These are phyloP conservation scores for Achaetomiella virescens DNA, from an alignment of 495 filamentous ascomycete species.

Conservation along the genomic window DNA sequence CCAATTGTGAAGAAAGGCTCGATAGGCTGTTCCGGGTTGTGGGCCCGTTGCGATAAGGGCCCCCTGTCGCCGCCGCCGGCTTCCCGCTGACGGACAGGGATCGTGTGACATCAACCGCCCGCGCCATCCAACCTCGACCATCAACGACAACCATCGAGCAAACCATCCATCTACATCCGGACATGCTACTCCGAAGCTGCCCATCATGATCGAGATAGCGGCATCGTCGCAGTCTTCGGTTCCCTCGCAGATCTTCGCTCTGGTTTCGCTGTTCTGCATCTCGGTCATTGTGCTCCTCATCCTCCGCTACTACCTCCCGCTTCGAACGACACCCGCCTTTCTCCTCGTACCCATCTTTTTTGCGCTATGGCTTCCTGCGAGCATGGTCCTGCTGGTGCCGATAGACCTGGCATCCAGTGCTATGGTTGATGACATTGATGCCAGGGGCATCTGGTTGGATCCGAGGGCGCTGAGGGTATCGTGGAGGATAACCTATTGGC, in stretches of 20 bases:
- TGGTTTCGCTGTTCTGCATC: constrained; percentile 63
- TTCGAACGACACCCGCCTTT: constrained; percentile 85
- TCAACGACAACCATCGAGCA: neutral
- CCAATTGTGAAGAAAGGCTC: neutral
- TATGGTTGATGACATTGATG: constrained; percentile 57
- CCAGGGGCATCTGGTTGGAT: constrained; percentile 59
- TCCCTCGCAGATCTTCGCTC: constrained; percentile 54
- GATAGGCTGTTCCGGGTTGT: neutral
- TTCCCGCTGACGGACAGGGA: neutral
- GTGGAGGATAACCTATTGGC: constrained; percentile 94
- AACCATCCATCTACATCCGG: neutral
- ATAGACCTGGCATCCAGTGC: constrained; percentile 90
- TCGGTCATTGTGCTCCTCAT: constrained; percentile 73
- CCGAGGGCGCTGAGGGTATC: constrained; percentile 66
- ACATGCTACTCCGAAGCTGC: constrained; percentile 12
- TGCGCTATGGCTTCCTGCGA: constrained; percentile 83
- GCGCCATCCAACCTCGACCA: neutral
- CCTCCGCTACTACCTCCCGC: constrained; percentile 78
- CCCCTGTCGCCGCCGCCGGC: neutral
- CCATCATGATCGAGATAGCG: constrained; percentile 22
- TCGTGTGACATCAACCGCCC: constrained; percentile 11
- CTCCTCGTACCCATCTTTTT: constrained; percentile 90
- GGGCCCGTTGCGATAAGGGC: neutral
- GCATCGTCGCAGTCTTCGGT: constrained; percentile 23
- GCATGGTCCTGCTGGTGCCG: constrained; percentile 89